phyloP scores from a whole-genome alignment of 2,329 filamentous ascomycete genomes.

The Cladorrhinum sp. region DNA sequence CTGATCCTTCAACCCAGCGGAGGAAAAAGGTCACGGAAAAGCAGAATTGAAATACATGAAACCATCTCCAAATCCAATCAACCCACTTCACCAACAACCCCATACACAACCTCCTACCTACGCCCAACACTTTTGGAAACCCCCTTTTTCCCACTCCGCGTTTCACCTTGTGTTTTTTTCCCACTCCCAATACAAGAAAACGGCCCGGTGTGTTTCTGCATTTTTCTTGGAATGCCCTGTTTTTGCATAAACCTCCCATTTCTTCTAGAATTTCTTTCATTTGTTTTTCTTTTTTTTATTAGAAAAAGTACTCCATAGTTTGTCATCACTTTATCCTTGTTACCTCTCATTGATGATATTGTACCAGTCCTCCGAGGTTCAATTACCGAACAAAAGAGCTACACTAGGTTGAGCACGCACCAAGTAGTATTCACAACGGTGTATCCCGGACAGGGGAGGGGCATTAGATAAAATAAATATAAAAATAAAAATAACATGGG shows the following conservation, averaged over 20 bases:
- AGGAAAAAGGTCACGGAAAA: no score
- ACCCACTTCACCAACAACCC: background rate
- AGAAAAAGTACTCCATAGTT: no score
- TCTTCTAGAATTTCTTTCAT: background rate
- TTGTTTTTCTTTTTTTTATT: no score
- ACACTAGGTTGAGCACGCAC: background rate
- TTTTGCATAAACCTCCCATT: background rate
- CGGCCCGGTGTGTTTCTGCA: background rate
- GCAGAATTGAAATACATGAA: background rate
- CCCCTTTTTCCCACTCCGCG: background rate
- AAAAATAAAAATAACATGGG: background rate
- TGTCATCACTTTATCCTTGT: background rate
- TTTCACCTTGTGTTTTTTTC: background rate
- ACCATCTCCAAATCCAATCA: background rate
- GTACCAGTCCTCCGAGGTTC: no score
- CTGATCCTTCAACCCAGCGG: no score
- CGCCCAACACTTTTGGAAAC: background rate
- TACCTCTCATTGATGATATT: background rate
- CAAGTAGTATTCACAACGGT: background rate
- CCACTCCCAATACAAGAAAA: background rate
- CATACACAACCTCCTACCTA: background rate
- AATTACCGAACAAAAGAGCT: background rate
- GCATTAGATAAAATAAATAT: no score
- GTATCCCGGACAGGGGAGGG: background rate
- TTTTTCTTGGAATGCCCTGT: background rate